Conservation (phyloP, 2,329 filamentous ascomycete species). For the Pseudogymnoascus sp. region DNA sequence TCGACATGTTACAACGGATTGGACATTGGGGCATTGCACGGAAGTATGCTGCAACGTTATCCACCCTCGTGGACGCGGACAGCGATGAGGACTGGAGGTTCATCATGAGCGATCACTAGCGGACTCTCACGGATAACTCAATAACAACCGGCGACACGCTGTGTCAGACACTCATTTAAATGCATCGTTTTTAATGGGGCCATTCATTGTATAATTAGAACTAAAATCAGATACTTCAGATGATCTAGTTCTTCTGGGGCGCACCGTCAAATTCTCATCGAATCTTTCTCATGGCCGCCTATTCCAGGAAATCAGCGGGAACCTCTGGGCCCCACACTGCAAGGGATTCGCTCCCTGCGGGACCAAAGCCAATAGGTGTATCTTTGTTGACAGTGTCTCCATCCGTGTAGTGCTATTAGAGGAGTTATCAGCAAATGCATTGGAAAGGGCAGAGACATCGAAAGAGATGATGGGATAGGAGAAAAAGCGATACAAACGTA, state of each 20-base stretch:
- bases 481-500: not conserved
- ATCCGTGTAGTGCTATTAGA: constrained; percentile 54
- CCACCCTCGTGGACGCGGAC: constrained; percentile 6
- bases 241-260: not conserved
- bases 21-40: constrained; percentile 16
- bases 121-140: not conserved
- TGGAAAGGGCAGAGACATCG: not conserved
- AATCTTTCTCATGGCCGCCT: not conserved
- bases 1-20: constrained; percentile 12
- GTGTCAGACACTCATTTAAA: not conserved
- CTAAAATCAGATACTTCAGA: not conserved
- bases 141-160: not conserved
- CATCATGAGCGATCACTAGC: not conserved
- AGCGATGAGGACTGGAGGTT: constrained; percentile 4
- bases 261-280: not conserved
- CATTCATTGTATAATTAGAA: not conserved
- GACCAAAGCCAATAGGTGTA: constrained; percentile 40
- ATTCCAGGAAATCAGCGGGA: constrained; percentile 24
- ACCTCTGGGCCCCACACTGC: constrained; percentile 38
- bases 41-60: constrained; percentile 11
- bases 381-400: constrained; percentile 58
- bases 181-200: not conserved
- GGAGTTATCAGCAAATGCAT: not conserved
- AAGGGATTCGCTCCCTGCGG: constrained; percentile 35
- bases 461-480: not conserved